Conservation (phyloP, 2,329 filamentous ascomycete species). For the Shiraia bambusicola region DNA sequence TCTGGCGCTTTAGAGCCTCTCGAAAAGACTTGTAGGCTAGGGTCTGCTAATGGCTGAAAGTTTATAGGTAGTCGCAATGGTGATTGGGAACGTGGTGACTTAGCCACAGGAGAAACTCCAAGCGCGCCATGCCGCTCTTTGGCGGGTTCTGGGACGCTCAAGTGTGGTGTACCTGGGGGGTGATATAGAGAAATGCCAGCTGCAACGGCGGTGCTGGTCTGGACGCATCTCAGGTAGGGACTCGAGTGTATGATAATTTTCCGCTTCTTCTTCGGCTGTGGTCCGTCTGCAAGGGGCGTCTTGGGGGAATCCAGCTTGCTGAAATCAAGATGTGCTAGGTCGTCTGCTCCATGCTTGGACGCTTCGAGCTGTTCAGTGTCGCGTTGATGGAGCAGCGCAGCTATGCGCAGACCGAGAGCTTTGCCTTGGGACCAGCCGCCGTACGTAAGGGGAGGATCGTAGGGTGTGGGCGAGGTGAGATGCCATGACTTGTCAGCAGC, state of each 20-base stretch:
- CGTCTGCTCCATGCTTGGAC: constrained; percentile 19
- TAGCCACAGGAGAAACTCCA: constrained; percentile 15
- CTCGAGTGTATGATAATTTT: constrained; percentile 87
- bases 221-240: constrained; percentile 89
- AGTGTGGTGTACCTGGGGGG: constrained; percentile 31
- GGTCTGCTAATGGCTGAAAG: constrained; percentile 41
- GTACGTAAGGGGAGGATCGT: constrained; percentile 93
- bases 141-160: constrained; percentile 21
- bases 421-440: constrained; percentile 89
- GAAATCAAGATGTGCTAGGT: constrained; percentile 24
- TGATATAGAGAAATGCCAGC: constrained; percentile 75
- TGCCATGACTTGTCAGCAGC: constrained; percentile 96
- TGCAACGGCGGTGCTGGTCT: constrained; percentile 86
- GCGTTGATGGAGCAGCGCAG: constrained; percentile 62
- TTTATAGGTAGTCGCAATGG: constrained; percentile 24
- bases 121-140: constrained; percentile 17
- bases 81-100: constrained; percentile 15
- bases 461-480: constrained; percentile 86
- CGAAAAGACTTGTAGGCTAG: constrained; percentile 38
- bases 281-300: not conserved
- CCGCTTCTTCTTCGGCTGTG: constrained; percentile 58
- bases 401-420: constrained; percentile 79
- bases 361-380: constrained; percentile 49
- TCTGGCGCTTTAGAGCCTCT: constrained; percentile 40
- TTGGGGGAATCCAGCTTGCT: constrained; percentile 19